These are phyloP conservation scores for Lentinula detonsa DNA, from an alignment of 768 basidiomycete species.

Conservation along the genomic window DNA sequence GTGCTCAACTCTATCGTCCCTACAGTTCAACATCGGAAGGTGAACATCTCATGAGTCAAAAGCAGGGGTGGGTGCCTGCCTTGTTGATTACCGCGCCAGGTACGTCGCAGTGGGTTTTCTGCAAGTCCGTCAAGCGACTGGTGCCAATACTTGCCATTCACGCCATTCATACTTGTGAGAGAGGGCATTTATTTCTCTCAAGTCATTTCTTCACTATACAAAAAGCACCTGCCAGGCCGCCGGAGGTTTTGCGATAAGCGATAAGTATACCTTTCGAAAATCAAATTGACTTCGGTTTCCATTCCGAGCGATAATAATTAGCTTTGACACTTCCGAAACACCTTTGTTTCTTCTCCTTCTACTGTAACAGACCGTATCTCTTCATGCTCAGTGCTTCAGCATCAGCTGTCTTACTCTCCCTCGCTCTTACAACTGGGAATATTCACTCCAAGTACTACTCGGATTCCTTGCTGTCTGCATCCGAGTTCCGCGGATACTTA, in stretches of 20 bases:
- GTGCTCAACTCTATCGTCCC: conserved; percentile 15
- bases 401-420: no score
- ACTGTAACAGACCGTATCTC: no score
- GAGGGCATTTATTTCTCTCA: neutral
- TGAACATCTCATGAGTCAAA: no score
- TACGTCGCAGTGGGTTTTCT: conserved; percentile 7
- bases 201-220: neutral
- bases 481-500: neutral
- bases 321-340: neutral
- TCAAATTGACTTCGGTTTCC: neutral
- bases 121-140: conserved; percentile 4
- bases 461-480: neutral
- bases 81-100: conserved; percentile 9
- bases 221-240: no score
- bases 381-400: no score
- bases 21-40: neutral
- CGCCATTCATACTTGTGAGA: neutral
- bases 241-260: neutral
- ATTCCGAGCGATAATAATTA: neutral
- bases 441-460: no score
- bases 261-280: neutral
- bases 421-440: no score
- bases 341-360: neutral
- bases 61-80: neutral
- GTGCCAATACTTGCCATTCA: neutral